Evolutionary conservation across 2,329 filamentous ascomycete species (phyloP).

Genomic region (Exserohilum turcica): DNA sequence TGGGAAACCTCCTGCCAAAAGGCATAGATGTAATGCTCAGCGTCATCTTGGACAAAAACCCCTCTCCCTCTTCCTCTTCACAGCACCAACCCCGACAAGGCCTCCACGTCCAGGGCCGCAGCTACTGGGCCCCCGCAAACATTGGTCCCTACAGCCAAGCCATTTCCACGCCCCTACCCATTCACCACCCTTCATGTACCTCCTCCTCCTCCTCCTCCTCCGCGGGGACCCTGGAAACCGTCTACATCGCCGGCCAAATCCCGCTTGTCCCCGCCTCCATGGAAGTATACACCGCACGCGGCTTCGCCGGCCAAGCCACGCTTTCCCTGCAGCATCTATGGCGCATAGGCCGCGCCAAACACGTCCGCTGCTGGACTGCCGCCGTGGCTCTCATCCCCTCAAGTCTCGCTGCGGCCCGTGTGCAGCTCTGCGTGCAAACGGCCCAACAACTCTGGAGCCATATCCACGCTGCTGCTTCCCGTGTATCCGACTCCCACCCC

Average conservation of each 20-base stretch:
- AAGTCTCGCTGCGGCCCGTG: neutral
- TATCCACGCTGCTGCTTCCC: conserved; percentile 15
- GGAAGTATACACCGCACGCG: conserved; percentile 55
- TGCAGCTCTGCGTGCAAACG: conserved; percentile 34
- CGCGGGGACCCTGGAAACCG: conserved; percentile 43
- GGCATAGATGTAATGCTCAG: conserved; percentile 66
- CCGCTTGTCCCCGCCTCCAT: conserved; percentile 83
- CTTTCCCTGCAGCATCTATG: conserved; percentile 88
- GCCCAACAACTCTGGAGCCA: conserved; percentile 55
- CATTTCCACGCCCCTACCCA: conserved; percentile 59
- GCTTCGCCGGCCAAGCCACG: conserved; percentile 64
- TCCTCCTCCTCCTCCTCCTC: conserved; percentile 19
- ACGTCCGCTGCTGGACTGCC: conserved; percentile 75
- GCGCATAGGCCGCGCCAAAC: conserved; percentile 75
- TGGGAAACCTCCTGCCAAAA: conserved; percentile 68
- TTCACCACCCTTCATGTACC: too few relatives aligned
- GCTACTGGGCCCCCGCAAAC: conserved; percentile 97
- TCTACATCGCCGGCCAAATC: conserved; percentile 88
- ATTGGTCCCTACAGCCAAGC: conserved; percentile 97
- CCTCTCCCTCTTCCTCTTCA: too few relatives aligned
- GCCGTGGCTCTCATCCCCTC: conserved; percentile 62
- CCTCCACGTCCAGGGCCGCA: conserved; percentile 88
- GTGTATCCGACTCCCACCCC: neutral
- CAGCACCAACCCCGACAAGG: too few relatives aligned
- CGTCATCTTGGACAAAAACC: conserved; percentile 48